phyloP scores from a whole-genome alignment of 2,329 filamentous ascomycete species.

The Dactylonectria macrodidyma region DNA sequence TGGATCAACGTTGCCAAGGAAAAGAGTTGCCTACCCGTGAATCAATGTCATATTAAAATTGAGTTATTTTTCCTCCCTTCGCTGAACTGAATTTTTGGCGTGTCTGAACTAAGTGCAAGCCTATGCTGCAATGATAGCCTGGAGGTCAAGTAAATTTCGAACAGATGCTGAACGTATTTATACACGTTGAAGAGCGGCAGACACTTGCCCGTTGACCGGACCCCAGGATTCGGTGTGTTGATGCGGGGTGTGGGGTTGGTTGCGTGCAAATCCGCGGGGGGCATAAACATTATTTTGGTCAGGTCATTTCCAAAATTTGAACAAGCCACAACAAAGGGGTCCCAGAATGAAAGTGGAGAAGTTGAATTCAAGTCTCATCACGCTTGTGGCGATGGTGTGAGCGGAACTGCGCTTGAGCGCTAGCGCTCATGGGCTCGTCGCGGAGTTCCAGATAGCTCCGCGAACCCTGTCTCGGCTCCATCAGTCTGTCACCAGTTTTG shows the following conservation, averaged over 20 bases:
- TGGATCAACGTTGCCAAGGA: background rate
- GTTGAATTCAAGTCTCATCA: background rate
- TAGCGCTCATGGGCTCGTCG: conserved; percentile 12
- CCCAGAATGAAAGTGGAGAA: background rate
- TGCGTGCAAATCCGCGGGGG: conserved; percentile 9
- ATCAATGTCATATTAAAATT: conserved; percentile 6
- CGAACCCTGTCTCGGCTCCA: conserved; percentile 10
- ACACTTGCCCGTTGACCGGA: background rate
- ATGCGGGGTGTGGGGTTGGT: conserved; percentile 6
- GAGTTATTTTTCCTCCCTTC: background rate
- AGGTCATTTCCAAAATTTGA: background rate
- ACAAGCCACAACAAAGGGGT: background rate
- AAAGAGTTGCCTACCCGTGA: conserved; percentile 1
- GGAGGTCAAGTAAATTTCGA: background rate
- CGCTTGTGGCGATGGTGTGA: conserved; percentile 8
- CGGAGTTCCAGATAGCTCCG: conserved; percentile 11
- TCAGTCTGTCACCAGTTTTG: background rate
- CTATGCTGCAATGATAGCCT: background rate
- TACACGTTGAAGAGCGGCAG: background rate
- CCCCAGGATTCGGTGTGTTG: background rate
- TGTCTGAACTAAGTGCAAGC: background rate
- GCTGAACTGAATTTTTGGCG: background rate
- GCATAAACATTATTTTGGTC: background rate
- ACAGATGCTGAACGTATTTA: background rate
- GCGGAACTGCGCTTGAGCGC: conserved; percentile 4